Base-by-base conservation (phyloP, 768 basidiomycete genomes). In the Neoboletus brunneissimus region DNA sequence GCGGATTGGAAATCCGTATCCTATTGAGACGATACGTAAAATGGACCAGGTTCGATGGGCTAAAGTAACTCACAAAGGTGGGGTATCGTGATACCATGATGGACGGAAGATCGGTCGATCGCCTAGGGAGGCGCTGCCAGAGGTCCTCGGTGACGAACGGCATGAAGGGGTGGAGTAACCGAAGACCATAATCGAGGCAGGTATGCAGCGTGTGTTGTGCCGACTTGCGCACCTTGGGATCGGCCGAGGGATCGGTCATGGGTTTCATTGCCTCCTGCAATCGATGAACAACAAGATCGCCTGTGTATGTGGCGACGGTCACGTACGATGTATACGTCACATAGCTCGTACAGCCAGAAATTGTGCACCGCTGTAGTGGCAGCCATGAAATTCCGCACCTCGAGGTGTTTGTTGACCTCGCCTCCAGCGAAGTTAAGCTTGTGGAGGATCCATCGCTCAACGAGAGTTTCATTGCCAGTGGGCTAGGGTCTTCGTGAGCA, bases 321-420 rank as follows among this genome's bases (percentile, higher is more conserved):
- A 72, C 90, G 59, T 56, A 94, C 93, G 61, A 99, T 98, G 75
- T 95, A 99, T 25, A 99, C 94, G 69, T 99, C 97, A 68, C 97
- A 99, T n/a, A 98, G 79, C 72, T 99, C 96, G 70, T 98, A 95
- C 38, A 99, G 73, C 96, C 97, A 99, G 78, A 97, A 98, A 65
- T 91, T 91, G 75, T 98, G 85, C 0, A 83, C 87, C 0, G 85
- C 79, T 3, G 79, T 87, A 0, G 97, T 96, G 1, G 94, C 97
- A 18, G 81, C 78, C 87, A 96, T 94, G 77, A 99, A 98, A 69
- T 95, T 95, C 44, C 96, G 84, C 23, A 86, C 85, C 25, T 81
- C 75, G 4, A 98, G 79, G 20, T 85, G 76, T 35, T 76, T 77
- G 73, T 96, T 96, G 66, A 93, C 78, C 66, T 92, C 88, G 2